Percentiles rank a stretch among this genome's conserved stretches.
Evolutionary conservation across 2,329 filamentous ascomycete species (phyloP).

Genomic region (Cercospora nicotianae): DNA sequence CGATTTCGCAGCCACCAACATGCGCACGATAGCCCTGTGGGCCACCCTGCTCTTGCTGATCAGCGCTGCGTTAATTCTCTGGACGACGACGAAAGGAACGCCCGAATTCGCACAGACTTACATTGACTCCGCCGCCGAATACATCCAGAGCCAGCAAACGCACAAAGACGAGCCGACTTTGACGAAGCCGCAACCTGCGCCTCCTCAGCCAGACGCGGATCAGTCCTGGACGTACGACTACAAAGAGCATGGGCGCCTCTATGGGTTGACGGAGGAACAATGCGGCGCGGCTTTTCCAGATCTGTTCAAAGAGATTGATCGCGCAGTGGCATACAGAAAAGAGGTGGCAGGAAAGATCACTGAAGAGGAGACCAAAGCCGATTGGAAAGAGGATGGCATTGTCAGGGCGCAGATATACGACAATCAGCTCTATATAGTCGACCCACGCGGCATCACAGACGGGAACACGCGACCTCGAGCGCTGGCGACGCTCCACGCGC

Average conservation of each 20-base stretch:
- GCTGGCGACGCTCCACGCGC: conserved; percentile 45
- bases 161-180: neutral
- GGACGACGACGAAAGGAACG: conserved; percentile 16
- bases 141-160: conserved; percentile 12
- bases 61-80: conserved; percentile 20
- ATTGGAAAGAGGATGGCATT: conserved; percentile 30
- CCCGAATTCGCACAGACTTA: conserved; percentile 12
- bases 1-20: conserved; percentile 9
- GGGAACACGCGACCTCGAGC: conserved; percentile 29
- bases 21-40: conserved; percentile 24
- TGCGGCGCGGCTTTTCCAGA: conserved; percentile 36
- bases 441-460: conserved; percentile 30
- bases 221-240: conserved; percentile 23
- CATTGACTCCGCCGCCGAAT: conserved; percentile 12
- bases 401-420: conserved; percentile 34
- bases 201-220: conserved; percentile 1
- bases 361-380: conserved; percentile 27
- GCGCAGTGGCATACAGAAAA: conserved; percentile 31
- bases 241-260: conserved; percentile 29
- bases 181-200: conserved; percentile 2
- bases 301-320: conserved; percentile 36
- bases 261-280: conserved; percentile 34
- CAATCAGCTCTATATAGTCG: conserved; percentile 34
- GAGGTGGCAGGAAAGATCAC: conserved; percentile 27
- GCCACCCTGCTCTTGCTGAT: conserved; percentile 23